A percentile compares a stretch with the other conserved stretches of the same genome.
phyloP scores from a whole-genome alignment of 805 yeast species.

The Hanseniaspora mollemarum region DNA sequence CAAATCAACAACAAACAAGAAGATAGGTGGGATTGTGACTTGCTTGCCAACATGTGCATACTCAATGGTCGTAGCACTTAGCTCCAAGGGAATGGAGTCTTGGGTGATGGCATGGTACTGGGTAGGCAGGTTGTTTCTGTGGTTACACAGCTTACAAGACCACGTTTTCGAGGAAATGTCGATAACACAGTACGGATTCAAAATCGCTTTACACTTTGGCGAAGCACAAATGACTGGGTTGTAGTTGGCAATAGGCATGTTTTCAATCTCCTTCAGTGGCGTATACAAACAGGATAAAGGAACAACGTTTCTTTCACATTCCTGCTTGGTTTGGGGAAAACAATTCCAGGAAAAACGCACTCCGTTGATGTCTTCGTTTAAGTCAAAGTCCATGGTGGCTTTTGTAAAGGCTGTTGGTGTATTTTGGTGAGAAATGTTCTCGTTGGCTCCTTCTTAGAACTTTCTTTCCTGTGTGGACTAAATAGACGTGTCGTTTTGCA shows the following conservation, averaged over 20 bases:
- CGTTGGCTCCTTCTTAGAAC: too few species aligned
- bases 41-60: slow-evolving; percentile 65
- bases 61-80: slow-evolving; percentile 68
- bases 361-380: slow-evolving; percentile 60
- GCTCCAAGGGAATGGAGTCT: slow-evolving; percentile 71
- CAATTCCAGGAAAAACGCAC: slow-evolving; percentile 71
- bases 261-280: slow-evolving; percentile 74
- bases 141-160: slow-evolving; percentile 75
- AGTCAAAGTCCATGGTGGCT: slow-evolving; percentile 39
- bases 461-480: too few species aligned
- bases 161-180: slow-evolving; percentile 67
- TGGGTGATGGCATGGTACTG: slow-evolving; percentile 68
- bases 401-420: background rate
- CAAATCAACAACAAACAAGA: slow-evolving; percentile 73
- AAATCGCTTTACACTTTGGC: slow-evolving; percentile 66
- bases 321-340: slow-evolving; percentile 78
- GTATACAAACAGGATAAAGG: slow-evolving; percentile 92
- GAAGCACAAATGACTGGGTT: slow-evolving; percentile 75
- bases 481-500: too few species aligned
- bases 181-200: slow-evolving; percentile 77
- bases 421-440: too few species aligned
- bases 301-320: slow-evolving; percentile 81
- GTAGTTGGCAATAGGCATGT: slow-evolving; percentile 64
- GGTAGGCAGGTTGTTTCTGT: slow-evolving; percentile 69
- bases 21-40: slow-evolving; percentile 73